A percentile compares a stretch with the other conserved stretches of the same genome.
Conservation (phyloP, 2,329 filamentous ascomycete genomes). For the Penicillium sclerotigenum region DNA sequence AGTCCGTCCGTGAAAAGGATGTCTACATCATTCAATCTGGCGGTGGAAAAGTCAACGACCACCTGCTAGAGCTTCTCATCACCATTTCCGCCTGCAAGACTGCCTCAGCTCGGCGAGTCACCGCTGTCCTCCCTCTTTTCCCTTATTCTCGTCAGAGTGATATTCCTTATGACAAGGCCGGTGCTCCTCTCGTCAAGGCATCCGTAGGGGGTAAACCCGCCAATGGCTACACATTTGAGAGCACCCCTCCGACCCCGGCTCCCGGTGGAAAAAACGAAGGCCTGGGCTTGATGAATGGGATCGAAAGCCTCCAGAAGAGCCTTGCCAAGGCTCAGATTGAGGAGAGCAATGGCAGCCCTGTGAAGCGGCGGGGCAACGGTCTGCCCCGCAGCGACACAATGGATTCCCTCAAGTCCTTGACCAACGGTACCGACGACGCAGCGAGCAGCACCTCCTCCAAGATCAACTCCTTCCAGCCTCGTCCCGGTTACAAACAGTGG, state of each 20-base stretch:
- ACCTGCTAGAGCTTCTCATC: slow-evolving; percentile 94
- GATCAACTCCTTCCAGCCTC: slow-evolving; percentile 67
- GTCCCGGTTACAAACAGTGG: slow-evolving; percentile 97
- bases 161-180: slow-evolving; percentile 92
- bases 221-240: slow-evolving; percentile 79
- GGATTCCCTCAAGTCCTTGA: slow-evolving; percentile 38
- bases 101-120: slow-evolving; percentile 87
- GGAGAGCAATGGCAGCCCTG: slow-evolving; percentile 47
- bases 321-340: slow-evolving; percentile 66
- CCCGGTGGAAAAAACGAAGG: slow-evolving; percentile 68
- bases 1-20: slow-evolving; percentile 96
- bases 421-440: slow-evolving; percentile 60
- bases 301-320: slow-evolving; percentile 68
- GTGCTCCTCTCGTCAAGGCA: slow-evolving; percentile 77
- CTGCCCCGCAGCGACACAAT: slow-evolving; percentile 39
- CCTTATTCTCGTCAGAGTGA: slow-evolving; percentile 96
- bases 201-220: slow-evolving; percentile 44
- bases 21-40: slow-evolving; percentile 97
- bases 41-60: slow-evolving; percentile 89
- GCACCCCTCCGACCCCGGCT: slow-evolving; percentile 79
- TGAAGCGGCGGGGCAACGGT: slow-evolving; percentile 44
- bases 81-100: slow-evolving; percentile 98
- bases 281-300: slow-evolving; percentile 62
- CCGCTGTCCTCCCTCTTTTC: slow-evolving; percentile 90
- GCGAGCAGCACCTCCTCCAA: slow-evolving; percentile 55